Evolutionary conservation across 2,329 filamentous ascomycete species (phyloP).

Genomic region (Arthrobotrys sinensis): DNA sequence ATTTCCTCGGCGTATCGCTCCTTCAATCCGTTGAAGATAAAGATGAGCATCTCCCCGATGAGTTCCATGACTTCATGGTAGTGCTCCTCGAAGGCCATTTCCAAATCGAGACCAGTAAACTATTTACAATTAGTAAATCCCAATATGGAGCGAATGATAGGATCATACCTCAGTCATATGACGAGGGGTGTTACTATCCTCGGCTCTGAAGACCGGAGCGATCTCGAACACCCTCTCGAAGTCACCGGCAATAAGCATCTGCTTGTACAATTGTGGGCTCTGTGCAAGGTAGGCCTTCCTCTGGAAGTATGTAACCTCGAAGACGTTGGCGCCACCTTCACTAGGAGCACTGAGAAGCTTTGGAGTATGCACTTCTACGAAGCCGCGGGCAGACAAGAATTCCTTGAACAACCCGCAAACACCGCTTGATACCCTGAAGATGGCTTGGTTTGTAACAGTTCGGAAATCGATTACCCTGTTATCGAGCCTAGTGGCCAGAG

Average conservation of each 20-base stretch:
- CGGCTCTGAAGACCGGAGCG: slow-evolving; percentile 86
- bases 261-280: slow-evolving; percentile 89
- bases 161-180: slow-evolving; percentile 81
- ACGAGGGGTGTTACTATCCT: slow-evolving; percentile 85
- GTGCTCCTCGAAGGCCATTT: slow-evolving; percentile 86
- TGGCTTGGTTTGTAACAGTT: slow-evolving; percentile 89
- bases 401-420: slow-evolving; percentile 81
- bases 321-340: slow-evolving; percentile 93
- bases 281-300: slow-evolving; percentile 85
- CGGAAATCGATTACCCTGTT: slow-evolving; percentile 95
- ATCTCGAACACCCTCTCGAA: slow-evolving; percentile 84
- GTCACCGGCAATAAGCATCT: slow-evolving; percentile 85
- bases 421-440: slow-evolving; percentile 79
- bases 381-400: slow-evolving; percentile 82
- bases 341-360: slow-evolving; percentile 91
- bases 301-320: slow-evolving; percentile 90
- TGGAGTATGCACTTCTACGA: slow-evolving; percentile 89
- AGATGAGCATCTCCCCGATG: slow-evolving; percentile 81
- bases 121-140: slow-evolving; percentile 64
- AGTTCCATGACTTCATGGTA: slow-evolving; percentile 82
- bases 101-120: slow-evolving; percentile 89
- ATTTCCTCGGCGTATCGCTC: slow-evolving; percentile 79
- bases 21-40: slow-evolving; percentile 83
- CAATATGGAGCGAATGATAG: background rate
- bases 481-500: slow-evolving; percentile 86